phyloP scores from a whole-genome alignment of 371 early-diverging fungal species.

The Mucor plumbeus region DNA sequence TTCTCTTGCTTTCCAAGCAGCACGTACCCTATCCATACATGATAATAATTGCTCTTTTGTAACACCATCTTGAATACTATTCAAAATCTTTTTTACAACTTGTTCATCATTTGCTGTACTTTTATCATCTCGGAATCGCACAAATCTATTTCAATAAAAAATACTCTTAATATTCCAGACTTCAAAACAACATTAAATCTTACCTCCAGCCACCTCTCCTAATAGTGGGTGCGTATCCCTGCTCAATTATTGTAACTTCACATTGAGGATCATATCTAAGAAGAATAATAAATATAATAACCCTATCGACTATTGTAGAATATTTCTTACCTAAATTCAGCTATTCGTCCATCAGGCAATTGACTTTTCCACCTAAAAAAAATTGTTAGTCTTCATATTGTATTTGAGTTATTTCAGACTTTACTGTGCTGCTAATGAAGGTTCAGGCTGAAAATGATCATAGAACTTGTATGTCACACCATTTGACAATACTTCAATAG shows the following conservation, averaged over 20 bases:
- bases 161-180: no score
- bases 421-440: slow-evolving; percentile 58
- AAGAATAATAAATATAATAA: neutral
- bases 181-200: neutral
- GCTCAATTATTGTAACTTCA: slow-evolving; percentile 64
- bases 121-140: slow-evolving; percentile 73
- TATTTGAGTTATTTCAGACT: slow-evolving; percentile 1
- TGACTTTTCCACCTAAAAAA: slow-evolving; percentile 64
- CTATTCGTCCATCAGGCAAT: slow-evolving; percentile 69
- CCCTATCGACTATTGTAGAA: neutral
- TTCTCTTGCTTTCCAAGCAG: slow-evolving; percentile 71
- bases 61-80: slow-evolving; percentile 60
- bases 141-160: slow-evolving; percentile 46
- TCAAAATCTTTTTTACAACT: slow-evolving; percentile 57
- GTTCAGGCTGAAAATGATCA: slow-evolving; percentile 73
- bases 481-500: slow-evolving; percentile 60
- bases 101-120: slow-evolving; percentile 70
- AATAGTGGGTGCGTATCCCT: slow-evolving; percentile 62
- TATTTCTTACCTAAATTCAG: slow-evolving; percentile 55
- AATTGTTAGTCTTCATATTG: neutral
- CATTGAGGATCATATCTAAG: slow-evolving; percentile 62
- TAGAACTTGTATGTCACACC: slow-evolving; percentile 60
- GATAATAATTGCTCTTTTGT: slow-evolving; percentile 51
- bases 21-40: slow-evolving; percentile 59
- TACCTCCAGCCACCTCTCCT: slow-evolving; percentile 70